These are phyloP conservation scores for Polytrichum commune DNA, from an alignment of 225 moss, liverwort and hornwort species.

Conservation along the genomic window DNA sequence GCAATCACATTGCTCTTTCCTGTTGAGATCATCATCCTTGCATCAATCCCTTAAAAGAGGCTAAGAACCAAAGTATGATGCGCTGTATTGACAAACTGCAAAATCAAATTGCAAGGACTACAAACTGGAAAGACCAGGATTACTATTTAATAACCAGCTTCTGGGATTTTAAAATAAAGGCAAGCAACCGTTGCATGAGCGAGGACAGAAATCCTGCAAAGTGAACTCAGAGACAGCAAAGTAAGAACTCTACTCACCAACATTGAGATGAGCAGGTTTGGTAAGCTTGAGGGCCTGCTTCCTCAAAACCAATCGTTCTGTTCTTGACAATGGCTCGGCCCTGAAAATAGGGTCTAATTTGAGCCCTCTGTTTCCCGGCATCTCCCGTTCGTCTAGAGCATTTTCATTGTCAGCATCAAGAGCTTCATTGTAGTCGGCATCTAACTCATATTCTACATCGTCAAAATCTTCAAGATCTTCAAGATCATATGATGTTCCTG, in stretches of 20 bases:
- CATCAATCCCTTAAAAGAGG: too few relatives aligned
- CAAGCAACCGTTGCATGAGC: too few relatives aligned
- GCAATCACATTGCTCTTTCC: conserved; percentile 78
- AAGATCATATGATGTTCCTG: conserved; percentile 14
- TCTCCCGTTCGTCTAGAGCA: conserved; percentile 25
- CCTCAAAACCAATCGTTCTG: conserved; percentile 60
- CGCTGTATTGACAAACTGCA: conserved; percentile 4
- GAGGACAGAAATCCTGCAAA: too few relatives aligned
- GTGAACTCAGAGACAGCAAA: too few relatives aligned
- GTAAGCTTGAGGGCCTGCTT: conserved; percentile 72
- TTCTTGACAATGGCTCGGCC: conserved; percentile 80
- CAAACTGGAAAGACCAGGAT: too few relatives aligned
- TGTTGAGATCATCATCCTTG: conserved; percentile 15
- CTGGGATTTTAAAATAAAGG: too few relatives aligned
- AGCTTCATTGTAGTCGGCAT: conserved; percentile 21
- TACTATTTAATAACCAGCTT: too few relatives aligned
- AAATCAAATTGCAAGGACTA: too few relatives aligned
- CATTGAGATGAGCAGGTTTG: conserved; percentile 81
- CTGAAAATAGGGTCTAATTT: conserved; percentile 53
- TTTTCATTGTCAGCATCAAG: conserved; percentile 2
- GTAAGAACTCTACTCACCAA: conserved; percentile 48
- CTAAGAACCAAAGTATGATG: background rate
- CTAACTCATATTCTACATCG: conserved; percentile 18
- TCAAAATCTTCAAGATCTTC: conserved; percentile 32
- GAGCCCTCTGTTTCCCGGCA: conserved; percentile 6